These are phyloP conservation scores for Talaromyces liani DNA, from an alignment of 495 filamentous ascomycete genomes.

Conservation along the genomic window DNA sequence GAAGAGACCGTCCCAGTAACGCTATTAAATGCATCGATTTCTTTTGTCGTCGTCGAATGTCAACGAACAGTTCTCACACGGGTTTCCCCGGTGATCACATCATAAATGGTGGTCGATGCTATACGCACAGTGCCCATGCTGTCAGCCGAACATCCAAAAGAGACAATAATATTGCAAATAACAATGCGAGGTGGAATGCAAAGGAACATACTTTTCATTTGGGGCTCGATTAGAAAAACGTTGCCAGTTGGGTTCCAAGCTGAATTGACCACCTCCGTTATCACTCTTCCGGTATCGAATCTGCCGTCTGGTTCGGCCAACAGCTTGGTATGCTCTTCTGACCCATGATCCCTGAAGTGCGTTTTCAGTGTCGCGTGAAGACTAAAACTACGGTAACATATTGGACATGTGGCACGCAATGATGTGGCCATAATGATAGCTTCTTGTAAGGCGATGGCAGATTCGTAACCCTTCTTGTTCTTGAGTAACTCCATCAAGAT, in stretches of 20 bases:
- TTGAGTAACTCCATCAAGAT: conserved; percentile 9
- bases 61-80: not conserved
- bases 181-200: not conserved
- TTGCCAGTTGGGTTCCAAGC: not conserved
- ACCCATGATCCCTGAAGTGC: conserved; percentile 1
- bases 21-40: not conserved
- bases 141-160: not conserved
- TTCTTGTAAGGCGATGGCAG: conserved; percentile 7
- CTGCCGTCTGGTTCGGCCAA: conserved; percentile 6
- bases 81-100: conserved; percentile 3
- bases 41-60: not conserved
- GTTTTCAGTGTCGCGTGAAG: conserved; percentile 7
- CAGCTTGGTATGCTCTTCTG: conserved; percentile 1
- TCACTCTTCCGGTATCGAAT: conserved; percentile 7
- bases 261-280: conserved; percentile 6
- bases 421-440: conserved; percentile 7
- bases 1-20: not conserved
- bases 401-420: conserved; percentile 5
- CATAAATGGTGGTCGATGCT: conserved; percentile 1
- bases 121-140: not conserved
- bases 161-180: not conserved
- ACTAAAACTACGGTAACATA: conserved; percentile 8
- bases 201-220: not conserved
- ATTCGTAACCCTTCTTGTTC: conserved; percentile 2
- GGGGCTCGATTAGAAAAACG: not conserved